Evolutionary conservation across 805 yeast genomes (phyloP).

Genomic region (Pichia nanzhaoensis): DNA sequence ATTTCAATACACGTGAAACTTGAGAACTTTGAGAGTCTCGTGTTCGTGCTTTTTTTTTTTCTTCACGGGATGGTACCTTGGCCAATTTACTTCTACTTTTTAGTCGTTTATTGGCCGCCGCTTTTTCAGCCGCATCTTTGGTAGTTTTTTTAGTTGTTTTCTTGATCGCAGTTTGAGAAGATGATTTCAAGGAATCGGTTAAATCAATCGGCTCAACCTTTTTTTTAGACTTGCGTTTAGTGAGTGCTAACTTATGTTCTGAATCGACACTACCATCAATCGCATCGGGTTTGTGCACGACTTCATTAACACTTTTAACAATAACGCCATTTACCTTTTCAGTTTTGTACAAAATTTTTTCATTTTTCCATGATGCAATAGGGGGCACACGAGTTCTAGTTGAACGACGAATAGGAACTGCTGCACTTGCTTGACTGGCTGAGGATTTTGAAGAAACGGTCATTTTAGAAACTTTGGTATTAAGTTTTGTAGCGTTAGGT

Average conservation of each 20-base stretch:
- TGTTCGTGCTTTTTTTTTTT: too few relatives aligned
- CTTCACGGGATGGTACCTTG: too few relatives aligned
- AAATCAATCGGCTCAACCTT: background rate
- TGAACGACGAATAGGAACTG: constrained; percentile 49
- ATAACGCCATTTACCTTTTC: constrained; percentile 39
- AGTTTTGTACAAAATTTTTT: constrained; percentile 54
- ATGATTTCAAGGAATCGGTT: too few relatives aligned
- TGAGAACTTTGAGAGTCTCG: too few relatives aligned
- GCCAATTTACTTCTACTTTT: too few relatives aligned
- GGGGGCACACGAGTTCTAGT: constrained; percentile 62
- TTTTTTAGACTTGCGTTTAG: too few relatives aligned
- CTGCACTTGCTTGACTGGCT: constrained; percentile 2
- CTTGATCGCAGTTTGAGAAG: too few relatives aligned
- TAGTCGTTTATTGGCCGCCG: too few relatives aligned
- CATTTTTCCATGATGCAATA: constrained; percentile 80
- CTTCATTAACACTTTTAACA: constrained; percentile 51
- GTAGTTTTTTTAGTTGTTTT: background rate
- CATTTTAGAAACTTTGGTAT: background rate
- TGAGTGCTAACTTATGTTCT: too few relatives aligned
- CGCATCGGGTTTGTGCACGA: constrained; percentile 44
- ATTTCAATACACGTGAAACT: too few relatives aligned
- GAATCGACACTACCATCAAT: background rate
- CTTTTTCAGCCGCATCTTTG: background rate
- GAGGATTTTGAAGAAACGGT: background rate
- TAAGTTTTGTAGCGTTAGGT: background rate